Base-by-base conservation (phyloP, 495 filamentous ascomycete genomes). In the Hyaloscypha hepaticicola region DNA sequence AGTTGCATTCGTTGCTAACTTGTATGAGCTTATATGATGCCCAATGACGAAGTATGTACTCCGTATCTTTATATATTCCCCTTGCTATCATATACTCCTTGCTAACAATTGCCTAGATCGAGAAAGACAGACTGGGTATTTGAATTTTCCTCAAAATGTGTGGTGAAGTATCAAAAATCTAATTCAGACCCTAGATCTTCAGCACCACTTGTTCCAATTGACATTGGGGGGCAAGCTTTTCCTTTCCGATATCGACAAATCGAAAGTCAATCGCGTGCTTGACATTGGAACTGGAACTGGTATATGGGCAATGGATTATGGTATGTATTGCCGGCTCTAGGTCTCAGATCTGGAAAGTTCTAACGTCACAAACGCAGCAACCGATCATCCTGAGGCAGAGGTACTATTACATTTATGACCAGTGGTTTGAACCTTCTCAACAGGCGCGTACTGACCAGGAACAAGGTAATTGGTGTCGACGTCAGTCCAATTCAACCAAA, bases 381-480 rank as follows among this genome's bases (percentile, higher is more conserved):
- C 58, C 19, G 62, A 65, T 5, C 83, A 80, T 67, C 81, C 81
- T 6, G 61, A 74, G 59, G 9, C 38, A 45, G 11, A 45, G 38
- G 38, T 45, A 45, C 19, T 14, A n/a, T n/a, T n/a, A n/a, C n/a
- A n/a, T 45, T 11, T 14, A 11, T 45, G 4, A 0, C 16, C 38
- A 45, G 3, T n/a, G 9, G 4, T 45, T 16, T 4, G 3, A 16
- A 11, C 19, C 38, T 16, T 45, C 16, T 33, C 31, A 33, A 9
- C 19, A 45, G 19, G n/a, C n/a, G n/a, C n/a, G n/a, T n/a, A 45
- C 38, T 45, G 38, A 45, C 38, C 22, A 28, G 6, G 22, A 53
- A 1, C 1, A 24, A 53, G 50, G 77, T 85, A 25, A 66, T 83
- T 51, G 83, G 82, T 38, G 82, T 79, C 14, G 83, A 85, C 58